Evolutionary conservation across 1,284 basidiomycete genomes (phyloP), one percentile per base, ranked within the genome.

Genomic region (Stereum hirsutum): DNA sequence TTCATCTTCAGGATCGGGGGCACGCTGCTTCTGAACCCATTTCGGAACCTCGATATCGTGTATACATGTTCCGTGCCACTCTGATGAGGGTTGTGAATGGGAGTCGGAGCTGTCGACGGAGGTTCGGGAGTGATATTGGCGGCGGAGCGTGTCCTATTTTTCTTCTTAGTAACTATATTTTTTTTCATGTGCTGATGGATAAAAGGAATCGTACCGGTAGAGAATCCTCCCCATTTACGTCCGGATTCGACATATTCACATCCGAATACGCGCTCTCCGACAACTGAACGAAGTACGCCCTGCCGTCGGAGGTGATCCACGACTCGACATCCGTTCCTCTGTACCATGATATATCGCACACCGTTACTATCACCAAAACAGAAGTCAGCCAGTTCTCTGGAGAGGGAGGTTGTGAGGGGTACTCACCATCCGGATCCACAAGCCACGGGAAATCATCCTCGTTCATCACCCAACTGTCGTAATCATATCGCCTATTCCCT

Each of bases 261-360:
- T 56, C 49, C 11, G 41, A 32, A 15, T 40, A 48, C 15, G 43
- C 41, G 39, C 52, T 62, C 47, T 74, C 73, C 28, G 64, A 64
- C 15, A 87, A 64, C 46, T 75, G 75, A 5, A 87, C 85, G 48
- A 89, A 74, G 55, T 89, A 89, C 12, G 73, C 84, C 49, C 85
- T 64, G 31, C 86, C 86, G 50, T 89, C 86, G 2, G 85, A 87
- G 2, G 86, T 86, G 38, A 87, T 74, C 86, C 87, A 89, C 0
- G 78, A 77, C 58, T 89, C 87, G 11, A 79, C 72, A 17, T 75
- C 76, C 26, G 75, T 73, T 5, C 65, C 55, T 38, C 74, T 70
- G 40, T 75, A 75, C 50, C 77, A 66, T 24, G 69, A 54, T 20
- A 89, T 79, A 45, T 75, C 70, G 7, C 60, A 60, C 25, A 89